Conservation (phyloP, 495 filamentous ascomycete species). For the Emericellopsis terricola region DNA sequence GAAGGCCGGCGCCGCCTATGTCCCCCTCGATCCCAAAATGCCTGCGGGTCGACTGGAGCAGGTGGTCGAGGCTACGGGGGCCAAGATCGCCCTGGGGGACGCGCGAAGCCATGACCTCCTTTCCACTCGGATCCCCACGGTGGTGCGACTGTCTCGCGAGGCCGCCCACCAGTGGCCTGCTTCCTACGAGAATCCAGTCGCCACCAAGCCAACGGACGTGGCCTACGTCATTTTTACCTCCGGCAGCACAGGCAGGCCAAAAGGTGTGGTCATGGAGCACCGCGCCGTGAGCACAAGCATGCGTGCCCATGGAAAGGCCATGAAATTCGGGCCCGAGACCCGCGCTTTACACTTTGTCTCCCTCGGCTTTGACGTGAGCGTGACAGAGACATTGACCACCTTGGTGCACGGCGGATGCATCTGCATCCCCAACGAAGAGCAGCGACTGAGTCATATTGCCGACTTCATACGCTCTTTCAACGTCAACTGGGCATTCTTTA, state of each 20-base stretch:
- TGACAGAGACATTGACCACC: conserved; percentile 34
- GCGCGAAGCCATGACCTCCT: no score
- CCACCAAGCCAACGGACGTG: conserved; percentile 7
- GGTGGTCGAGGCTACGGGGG: not conserved
- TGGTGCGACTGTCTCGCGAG: no score
- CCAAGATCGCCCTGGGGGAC: no score
- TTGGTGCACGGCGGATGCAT: conserved; percentile 39
- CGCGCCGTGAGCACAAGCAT: not conserved
- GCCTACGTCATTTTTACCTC: conserved; percentile 27
- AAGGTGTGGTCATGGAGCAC: conserved; percentile 11
- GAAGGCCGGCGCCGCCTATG: conserved; percentile 1
- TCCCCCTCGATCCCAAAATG: not conserved
- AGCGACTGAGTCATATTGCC: conserved; percentile 18
- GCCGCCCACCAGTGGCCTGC: no score
- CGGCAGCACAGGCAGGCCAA: conserved; percentile 12
- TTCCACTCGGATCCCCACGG: no score
- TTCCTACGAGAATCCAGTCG: no score
- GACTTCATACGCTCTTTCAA: conserved; percentile 8
- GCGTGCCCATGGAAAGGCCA: not conserved
- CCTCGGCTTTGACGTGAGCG: conserved; percentile 40
- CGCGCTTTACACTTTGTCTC: conserved; percentile 32
- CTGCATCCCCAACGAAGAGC: conserved; percentile 38
- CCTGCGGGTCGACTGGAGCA: not conserved
- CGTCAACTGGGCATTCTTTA: conserved; percentile 9
- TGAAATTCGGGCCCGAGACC: not conserved